Base-by-base conservation (phyloP, 805 yeast species). In the Barnettozyma vustinii region DNA sequence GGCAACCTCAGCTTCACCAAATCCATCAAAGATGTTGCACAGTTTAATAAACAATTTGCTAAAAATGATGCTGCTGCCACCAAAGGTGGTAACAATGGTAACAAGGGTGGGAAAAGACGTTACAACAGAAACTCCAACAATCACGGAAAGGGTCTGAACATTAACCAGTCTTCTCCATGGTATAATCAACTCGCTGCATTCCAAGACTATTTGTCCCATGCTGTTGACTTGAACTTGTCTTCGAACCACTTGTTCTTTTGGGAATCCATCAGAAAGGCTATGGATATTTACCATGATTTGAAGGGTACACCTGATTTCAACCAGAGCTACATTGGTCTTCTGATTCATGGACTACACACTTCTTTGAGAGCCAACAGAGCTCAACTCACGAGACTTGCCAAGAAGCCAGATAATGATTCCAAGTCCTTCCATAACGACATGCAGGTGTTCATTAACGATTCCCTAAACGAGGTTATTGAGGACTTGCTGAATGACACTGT, bases 391-490 rank as follows among this genome's bases (percentile, higher is more conserved):
- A 74, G 79, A 57, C 67, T 79, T 63, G 72, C 77, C 51, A 78
- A 78, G 61, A 80, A 80, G 56, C 77, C 82, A 13, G 84, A 80
- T 60, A 76, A 78, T 55, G 84, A 80, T 52, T 75, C 80, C 25
- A 77, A 76, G 50, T 79, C 82, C 12, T 77, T 78, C 62, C 75
- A 71, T 51, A 75, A 72, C 45, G 79, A 77, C 55, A 76, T 77
- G 69, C 78, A 76, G 49, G 68, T 69, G 42, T 70, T 73, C 52
- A 65, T 80, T 35, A 72, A 78, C 48, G 66, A 69, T 46, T 76
- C 83, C 2, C 62, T 79, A 40, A 71, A 80, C 61, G 76, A 74
- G 54, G 74, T 80, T 27, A 71, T 81, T 1, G 72, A 73, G 33
- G 81, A 79, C 55, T 64, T 77, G 33, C 59, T 79, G 25, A 72